Evolutionary conservation across 345 rosid species (phyloP).

Genomic region (Pistacia atlantica): DNA sequence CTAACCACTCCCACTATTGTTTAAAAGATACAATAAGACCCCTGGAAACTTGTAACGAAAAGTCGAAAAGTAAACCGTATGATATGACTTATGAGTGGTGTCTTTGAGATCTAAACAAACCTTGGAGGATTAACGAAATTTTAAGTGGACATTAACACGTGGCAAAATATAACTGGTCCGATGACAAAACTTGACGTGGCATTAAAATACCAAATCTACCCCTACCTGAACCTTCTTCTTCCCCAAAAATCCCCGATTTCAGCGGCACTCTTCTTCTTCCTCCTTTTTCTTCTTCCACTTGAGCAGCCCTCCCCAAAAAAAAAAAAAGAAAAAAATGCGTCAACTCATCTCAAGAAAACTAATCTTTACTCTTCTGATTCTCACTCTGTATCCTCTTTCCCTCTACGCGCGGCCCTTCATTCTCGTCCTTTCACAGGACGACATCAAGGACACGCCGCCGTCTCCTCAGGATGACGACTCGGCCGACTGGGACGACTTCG

Average conservation of each 20-base stretch:
- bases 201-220: constrained; percentile 12
- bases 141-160: not conserved
- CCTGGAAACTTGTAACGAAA: too few species aligned
- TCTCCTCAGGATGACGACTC: constrained; percentile 45
- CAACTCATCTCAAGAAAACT: constrained; percentile 14
- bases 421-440: constrained; percentile 80
- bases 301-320: too few species aligned
- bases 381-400: constrained; percentile 30
- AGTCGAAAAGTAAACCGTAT: too few species aligned
- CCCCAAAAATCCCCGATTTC: not conserved
- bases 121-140: too few species aligned
- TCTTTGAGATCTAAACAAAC: too few species aligned
- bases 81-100: too few species aligned
- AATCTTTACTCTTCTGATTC: constrained; percentile 39
- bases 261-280: not conserved
- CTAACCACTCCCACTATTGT: too few species aligned
- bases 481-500: constrained; percentile 77
- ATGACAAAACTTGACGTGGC: constrained; percentile 13
- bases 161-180: constrained; percentile 15
- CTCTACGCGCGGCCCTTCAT: constrained; percentile 70
- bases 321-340: constrained; percentile 20
- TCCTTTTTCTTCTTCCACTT: constrained; percentile 1
- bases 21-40: too few species aligned
- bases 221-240: constrained; percentile 1
- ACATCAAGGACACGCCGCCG: constrained; percentile 63